Percentiles rank a stretch among this genome's conserved stretches.
Conservation (phyloP, 129 eudicot genomes). For the Smallanthus sonchifolius region DNA sequence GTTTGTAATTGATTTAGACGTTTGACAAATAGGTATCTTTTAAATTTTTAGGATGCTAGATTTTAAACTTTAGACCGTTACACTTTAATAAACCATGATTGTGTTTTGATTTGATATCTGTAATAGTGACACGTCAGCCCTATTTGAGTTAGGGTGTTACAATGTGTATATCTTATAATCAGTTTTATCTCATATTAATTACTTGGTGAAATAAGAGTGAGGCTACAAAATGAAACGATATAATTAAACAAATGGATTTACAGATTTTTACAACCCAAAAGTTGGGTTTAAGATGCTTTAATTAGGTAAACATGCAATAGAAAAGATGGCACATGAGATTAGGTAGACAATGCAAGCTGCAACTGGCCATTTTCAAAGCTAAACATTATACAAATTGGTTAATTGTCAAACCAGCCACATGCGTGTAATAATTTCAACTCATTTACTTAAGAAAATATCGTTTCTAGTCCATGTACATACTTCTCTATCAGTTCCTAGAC, state of each 20-base stretch:
- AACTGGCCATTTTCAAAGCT: constrained; percentile 7
- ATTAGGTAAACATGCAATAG: constrained; percentile 23
- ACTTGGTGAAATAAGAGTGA: not conserved
- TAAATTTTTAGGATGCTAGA: too few relatives aligned
- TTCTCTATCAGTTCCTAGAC: too few relatives aligned
- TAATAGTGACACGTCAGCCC: too few relatives aligned
- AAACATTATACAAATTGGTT: constrained; percentile 18
- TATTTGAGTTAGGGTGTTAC: too few relatives aligned
- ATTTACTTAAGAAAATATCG: not conserved
- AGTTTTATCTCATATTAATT: not conserved
- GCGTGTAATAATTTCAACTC: not conserved
- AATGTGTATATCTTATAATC: not conserved
- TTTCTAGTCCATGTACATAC: not conserved
- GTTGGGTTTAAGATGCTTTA: constrained; percentile 20
- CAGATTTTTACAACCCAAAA: not conserved
- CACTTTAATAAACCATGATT: too few relatives aligned
- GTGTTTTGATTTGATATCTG: too few relatives aligned
- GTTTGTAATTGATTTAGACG: too few relatives aligned
- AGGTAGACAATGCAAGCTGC: constrained; percentile 26
- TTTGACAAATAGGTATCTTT: too few relatives aligned
- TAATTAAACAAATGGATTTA: not conserved
- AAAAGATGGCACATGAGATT: constrained; percentile 25
- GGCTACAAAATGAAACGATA: not conserved
- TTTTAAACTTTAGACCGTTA: too few relatives aligned
- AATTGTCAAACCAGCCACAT: constrained; percentile 20